Evolutionary conservation across 257 asterid species (phyloP).

Genomic region (Dorcoceras hygrometricum): DNA sequence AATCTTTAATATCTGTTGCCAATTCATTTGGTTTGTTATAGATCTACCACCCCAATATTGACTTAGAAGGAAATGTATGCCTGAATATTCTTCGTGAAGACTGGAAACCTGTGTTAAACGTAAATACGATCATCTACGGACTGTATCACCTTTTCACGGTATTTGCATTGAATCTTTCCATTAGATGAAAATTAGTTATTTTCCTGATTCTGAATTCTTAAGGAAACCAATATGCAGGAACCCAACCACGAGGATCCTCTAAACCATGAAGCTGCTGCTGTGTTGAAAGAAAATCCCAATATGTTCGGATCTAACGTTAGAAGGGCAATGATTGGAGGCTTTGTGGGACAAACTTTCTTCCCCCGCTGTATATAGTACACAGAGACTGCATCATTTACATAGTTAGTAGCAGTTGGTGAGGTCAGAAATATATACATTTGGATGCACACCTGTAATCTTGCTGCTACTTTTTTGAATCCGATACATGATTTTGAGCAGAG

Average conservation of each 20-base stretch:
- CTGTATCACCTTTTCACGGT: slow-evolving; percentile 61
- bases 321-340: slow-evolving; percentile 91
- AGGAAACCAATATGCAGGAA: slow-evolving; percentile 4
- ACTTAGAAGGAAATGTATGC: slow-evolving; percentile 86
- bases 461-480: slow-evolving; percentile 25
- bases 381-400: slow-evolving; percentile 30
- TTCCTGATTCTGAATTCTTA: background rate
- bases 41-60: slow-evolving; percentile 91
- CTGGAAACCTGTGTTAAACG: slow-evolving; percentile 66
- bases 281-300: slow-evolving; percentile 80
- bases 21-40: background rate
- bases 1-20: background rate
- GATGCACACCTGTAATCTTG: slow-evolving; percentile 39
- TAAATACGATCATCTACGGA: slow-evolving; percentile 57
- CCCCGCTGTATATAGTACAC: slow-evolving; percentile 60
- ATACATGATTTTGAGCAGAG: slow-evolving; percentile 23
- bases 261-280: slow-evolving; percentile 57
- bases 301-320: slow-evolving; percentile 80
- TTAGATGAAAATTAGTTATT: background rate
- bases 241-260: slow-evolving; percentile 75
- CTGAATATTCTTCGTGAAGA: slow-evolving; percentile 69
- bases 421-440: slow-evolving; percentile 19
- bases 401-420: slow-evolving; percentile 16
- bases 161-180: background rate
- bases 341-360: slow-evolving; percentile 77